phyloP scores from a whole-genome alignment of 2,329 filamentous ascomycete species.

The Didymosphaeria variabile region DNA sequence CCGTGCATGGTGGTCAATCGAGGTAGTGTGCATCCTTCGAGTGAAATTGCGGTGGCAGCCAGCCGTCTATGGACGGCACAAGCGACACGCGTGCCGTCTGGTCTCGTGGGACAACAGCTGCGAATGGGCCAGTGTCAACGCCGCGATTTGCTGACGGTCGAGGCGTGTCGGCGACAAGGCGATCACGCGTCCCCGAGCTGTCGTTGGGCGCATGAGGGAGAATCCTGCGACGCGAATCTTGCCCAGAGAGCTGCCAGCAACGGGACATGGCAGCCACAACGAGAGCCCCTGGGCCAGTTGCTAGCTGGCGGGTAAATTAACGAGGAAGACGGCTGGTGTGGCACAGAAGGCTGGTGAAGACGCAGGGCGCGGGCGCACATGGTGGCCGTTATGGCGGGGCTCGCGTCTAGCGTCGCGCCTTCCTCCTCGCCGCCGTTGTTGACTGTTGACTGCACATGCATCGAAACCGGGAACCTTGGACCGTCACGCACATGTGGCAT shows the following conservation, averaged over 20 bases:
- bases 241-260: no score
- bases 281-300: not conserved
- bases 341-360: conserved; percentile 3
- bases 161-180: not conserved
- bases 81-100: conserved; percentile 1
- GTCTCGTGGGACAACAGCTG: conserved; percentile 17
- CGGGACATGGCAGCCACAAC: not conserved
- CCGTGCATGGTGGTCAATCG: conserved; percentile 10
- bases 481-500: not conserved
- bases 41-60: conserved; percentile 4
- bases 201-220: conserved; percentile 5
- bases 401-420: not conserved
- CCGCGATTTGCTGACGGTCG: conserved; percentile 18
- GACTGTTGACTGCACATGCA: not conserved
- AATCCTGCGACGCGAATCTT: not conserved
- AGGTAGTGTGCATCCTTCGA: conserved; percentile 17
- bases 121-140: conserved; percentile 10
- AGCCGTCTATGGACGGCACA: not conserved
- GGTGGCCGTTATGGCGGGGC: conserved; percentile 8
- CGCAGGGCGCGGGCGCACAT: conserved; percentile 14
- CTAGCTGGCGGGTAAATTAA: not conserved
- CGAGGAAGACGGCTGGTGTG: conserved; percentile 3
- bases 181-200: conserved; percentile 7
- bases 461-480: not conserved
- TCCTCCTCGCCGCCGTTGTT: not conserved